Conservation (phyloP, 805 yeast genomes). For the Priceomyces castillae region DNA sequence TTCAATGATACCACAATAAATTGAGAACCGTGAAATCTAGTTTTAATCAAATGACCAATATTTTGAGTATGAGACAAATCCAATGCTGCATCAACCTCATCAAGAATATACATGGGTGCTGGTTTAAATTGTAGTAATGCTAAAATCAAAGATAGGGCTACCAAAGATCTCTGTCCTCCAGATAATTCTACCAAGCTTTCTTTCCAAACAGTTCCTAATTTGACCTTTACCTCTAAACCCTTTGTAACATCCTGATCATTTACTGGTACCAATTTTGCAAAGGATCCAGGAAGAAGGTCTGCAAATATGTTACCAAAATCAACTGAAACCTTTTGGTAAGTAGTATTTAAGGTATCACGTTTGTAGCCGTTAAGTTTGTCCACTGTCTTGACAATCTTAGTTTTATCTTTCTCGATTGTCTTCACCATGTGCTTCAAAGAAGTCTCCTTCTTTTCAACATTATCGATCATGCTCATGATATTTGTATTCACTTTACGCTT, state of each 20-base stretch:
- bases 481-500: slow-evolving; percentile 79
- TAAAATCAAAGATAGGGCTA: slow-evolving; percentile 88
- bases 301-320: slow-evolving; percentile 91
- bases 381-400: slow-evolving; percentile 86
- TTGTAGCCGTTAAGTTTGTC: slow-evolving; percentile 81
- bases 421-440: slow-evolving; percentile 75
- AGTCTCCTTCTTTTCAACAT: slow-evolving; percentile 82
- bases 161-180: slow-evolving; percentile 95
- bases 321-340: slow-evolving; percentile 80
- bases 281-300: slow-evolving; percentile 84
- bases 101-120: slow-evolving; percentile 97
- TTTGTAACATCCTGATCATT: slow-evolving; percentile 80
- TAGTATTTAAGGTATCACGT: slow-evolving; percentile 72
- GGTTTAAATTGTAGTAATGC: slow-evolving; percentile 93
- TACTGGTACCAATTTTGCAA: slow-evolving; percentile 81
- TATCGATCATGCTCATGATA: slow-evolving; percentile 88
- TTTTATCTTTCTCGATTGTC: slow-evolving; percentile 85
- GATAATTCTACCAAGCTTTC: slow-evolving; percentile 91
- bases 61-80: slow-evolving; percentile 97
- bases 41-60: slow-evolving; percentile 93
- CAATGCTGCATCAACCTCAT: slow-evolving; percentile 97
- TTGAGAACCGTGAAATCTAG: slow-evolving; percentile 92
- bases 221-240: slow-evolving; percentile 88
- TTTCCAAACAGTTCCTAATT: slow-evolving; percentile 92
- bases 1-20: slow-evolving; percentile 94